Base-by-base conservation (phyloP, 768 basidiomycete species). In the Lactifluus subvellereus region DNA sequence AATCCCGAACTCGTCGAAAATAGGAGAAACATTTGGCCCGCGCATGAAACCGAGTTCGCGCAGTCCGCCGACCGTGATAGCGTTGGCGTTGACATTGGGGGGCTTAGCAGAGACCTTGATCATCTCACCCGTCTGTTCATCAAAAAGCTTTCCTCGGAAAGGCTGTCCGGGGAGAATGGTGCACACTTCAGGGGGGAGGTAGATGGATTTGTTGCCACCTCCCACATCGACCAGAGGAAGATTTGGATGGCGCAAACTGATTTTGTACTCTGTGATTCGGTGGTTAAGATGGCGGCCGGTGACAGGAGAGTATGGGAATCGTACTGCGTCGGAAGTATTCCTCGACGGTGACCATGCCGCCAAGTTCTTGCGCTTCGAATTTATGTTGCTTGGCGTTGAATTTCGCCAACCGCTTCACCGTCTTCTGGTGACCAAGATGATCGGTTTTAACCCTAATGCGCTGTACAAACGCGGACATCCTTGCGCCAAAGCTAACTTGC, bases 361-460 rank as follows among this genome's bases (percentile, higher is more conserved):
- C 74, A 54, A 73, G 70, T 33, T 79, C 80, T 2, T 76, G 72
- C 6, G 77, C 74, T 9, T 72, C 68, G 64, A 83, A 83, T 13
- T 59, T 71, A 62, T 79, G 73, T 35, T 78, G 70, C 42, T 52
- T 74, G 16, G 83, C 76, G 10, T 40, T 79, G 20, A 73, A 52
- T 27, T 76, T 75, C 13, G 77, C 76, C 14, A 88, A 70, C 2
- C 72, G 72, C 71, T 86, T 87, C 62, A 93, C 79, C 0, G 85
- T 84, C 74, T 90, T 92, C 70, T 77, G 83, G 69, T 90, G 87
- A n/a, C 84, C 83, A 14, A 93, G 77, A 73, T 92, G 89, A 2
- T 72, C 79, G 1, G 89, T 83, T 70, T 77, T 78, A 52, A 93
- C 75, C 43, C 91, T 77, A 2, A 91, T 79, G 8, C 87, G 81